A percentile compares a stretch with the other conserved stretches of the same genome.
These are phyloP conservation scores for Elsinoe arachidis DNA, from an alignment of 2,329 filamentous ascomycete genomes.

Conservation along the genomic window DNA sequence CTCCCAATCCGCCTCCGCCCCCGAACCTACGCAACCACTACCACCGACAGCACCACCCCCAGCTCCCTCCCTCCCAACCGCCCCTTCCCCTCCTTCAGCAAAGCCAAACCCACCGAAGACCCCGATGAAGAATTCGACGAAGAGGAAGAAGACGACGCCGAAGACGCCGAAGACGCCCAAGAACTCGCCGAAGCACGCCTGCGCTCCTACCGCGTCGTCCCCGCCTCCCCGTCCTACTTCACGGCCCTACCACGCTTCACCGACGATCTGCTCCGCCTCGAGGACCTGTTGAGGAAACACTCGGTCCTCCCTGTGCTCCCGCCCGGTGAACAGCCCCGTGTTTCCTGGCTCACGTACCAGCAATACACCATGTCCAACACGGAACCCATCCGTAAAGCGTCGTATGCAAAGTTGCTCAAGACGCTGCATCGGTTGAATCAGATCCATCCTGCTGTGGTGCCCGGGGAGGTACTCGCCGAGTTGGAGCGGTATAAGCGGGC, in stretches of 20 bases:
- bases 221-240: conserved; percentile 89
- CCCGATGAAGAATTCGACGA: conserved; percentile 3
- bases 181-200: conserved; percentile 20
- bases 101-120: conserved; percentile 20
- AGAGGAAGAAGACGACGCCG: conserved; percentile 17
- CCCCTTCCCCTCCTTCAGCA: conserved; percentile 23
- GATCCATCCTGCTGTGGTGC: conserved; percentile 72
- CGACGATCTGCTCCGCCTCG: conserved; percentile 69
- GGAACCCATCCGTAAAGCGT: conserved; percentile 64
- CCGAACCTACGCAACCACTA: conserved; percentile 24
- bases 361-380: conserved; percentile 66
- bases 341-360: conserved; percentile 71
- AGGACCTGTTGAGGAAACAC: conserved; percentile 63
- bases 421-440: conserved; percentile 73
- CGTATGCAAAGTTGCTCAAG: conserved; percentile 68
- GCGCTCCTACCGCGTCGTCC: conserved; percentile 58
- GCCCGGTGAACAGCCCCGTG: conserved; percentile 57
- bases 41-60: conserved; percentile 14
- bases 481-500: conserved; percentile 65
- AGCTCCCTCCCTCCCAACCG: conserved; percentile 23
- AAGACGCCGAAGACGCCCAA: conserved; percentile 8
- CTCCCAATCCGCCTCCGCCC: conserved; percentile 17
- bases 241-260: conserved; percentile 76
- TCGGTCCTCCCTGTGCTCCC: conserved; percentile 62
- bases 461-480: conserved; percentile 56